Evolutionary conservation across 1,139 yeast species (phyloP).

Genomic region (Oligophagozyma castellii): DNA sequence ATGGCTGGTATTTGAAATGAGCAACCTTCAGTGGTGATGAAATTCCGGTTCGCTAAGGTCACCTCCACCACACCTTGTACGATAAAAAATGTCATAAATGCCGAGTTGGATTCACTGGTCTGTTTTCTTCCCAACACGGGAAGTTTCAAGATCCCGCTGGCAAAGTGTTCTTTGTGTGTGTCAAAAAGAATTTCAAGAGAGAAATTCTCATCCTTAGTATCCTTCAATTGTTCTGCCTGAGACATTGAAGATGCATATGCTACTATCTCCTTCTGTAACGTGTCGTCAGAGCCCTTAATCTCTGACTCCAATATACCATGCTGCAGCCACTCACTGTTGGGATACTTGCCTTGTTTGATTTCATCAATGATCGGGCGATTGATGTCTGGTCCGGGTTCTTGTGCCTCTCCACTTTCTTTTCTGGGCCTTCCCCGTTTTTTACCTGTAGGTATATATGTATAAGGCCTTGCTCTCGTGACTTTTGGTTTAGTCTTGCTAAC

Average conservation of each 20-base stretch:
- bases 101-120: conserved; percentile 48
- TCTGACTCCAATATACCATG: conserved; percentile 40
- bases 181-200: conserved; percentile 56
- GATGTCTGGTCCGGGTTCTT: conserved; percentile 7
- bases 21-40: conserved; percentile 60
- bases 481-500: conserved; percentile 4
- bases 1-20: conserved; percentile 73
- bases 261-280: conserved; percentile 33
- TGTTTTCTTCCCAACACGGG: conserved; percentile 56
- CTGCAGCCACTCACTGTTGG: conserved; percentile 44
- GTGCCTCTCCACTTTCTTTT: conserved; percentile 6
- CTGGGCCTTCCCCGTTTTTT: conserved; percentile 17
- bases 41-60: conserved; percentile 41
- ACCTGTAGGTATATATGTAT: conserved; percentile 17
- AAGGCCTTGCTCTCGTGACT: conserved; percentile 12
- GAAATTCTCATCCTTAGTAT: conserved; percentile 40
- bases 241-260: conserved; percentile 63
- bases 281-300: conserved; percentile 38
- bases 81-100: conserved; percentile 63
- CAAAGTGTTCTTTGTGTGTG: conserved; percentile 50
- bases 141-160: conserved; percentile 62
- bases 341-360: conserved; percentile 25
- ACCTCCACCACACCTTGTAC: conserved; percentile 61
- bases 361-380: conserved; percentile 13
- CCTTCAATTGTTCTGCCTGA: conserved; percentile 32